A percentile compares a stretch with the other conserved stretches of the same genome.
Evolutionary conservation across 306 rosid genomes (phyloP).

Genomic region (Pyrus pyrifolia): DNA sequence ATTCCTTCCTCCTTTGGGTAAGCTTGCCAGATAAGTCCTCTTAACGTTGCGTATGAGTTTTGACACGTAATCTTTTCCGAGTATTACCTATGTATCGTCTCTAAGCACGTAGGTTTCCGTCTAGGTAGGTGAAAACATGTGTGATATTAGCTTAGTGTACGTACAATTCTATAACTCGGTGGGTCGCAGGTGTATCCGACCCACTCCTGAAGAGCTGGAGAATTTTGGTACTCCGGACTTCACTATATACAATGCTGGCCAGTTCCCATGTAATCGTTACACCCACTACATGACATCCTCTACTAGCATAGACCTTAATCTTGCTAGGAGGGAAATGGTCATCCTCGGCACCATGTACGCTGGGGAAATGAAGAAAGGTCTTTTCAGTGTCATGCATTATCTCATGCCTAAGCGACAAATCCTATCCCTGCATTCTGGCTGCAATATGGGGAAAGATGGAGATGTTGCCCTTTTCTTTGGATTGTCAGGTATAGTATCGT

Average conservation of each 20-base stretch:
- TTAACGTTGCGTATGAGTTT: constrained; percentile 5
- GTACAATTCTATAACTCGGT: constrained; percentile 67
- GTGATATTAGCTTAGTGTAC: constrained; percentile 35
- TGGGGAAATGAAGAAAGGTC: constrained; percentile 96
- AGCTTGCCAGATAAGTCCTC: constrained; percentile 38
- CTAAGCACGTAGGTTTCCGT: background rate
- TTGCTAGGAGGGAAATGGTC: constrained; percentile 83
- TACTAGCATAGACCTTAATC: constrained; percentile 78
- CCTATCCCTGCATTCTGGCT: constrained; percentile 88
- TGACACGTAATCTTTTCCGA: background rate
- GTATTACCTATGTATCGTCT: constrained; percentile 13
- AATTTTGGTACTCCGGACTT: constrained; percentile 84
- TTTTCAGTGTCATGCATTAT: constrained; percentile 86
- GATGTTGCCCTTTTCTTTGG: constrained; percentile 97
- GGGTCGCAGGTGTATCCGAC: constrained; percentile 88
- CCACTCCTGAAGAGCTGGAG: constrained; percentile 86
- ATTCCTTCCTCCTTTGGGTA: constrained; percentile 4
- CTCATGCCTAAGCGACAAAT: constrained; percentile 81
- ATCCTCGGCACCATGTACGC: constrained; percentile 95
- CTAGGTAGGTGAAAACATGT: background rate
- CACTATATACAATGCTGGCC: constrained; percentile 92
- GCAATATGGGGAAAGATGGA: constrained; percentile 77
- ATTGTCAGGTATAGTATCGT: constrained; percentile 68
- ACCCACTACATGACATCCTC: constrained; percentile 96
- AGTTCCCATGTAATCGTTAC: constrained; percentile 88